Base-by-base conservation (phyloP, 345 rosid species). In the Diplotaxis tenuifolia region DNA sequence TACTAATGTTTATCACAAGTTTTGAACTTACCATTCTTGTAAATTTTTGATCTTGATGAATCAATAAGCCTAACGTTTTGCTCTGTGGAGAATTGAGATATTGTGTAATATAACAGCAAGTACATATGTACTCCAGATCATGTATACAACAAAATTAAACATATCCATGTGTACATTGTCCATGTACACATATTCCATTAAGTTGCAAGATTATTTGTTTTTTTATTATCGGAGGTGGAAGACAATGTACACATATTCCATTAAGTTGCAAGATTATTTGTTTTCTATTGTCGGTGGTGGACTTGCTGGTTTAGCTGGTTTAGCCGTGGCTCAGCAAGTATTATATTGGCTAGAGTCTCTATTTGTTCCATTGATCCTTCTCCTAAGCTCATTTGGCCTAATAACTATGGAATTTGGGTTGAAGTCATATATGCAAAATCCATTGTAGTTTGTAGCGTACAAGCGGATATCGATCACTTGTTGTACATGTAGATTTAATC, bases 341-440 rank as follows among this genome's bases (percentile, higher is more conserved):
- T 89, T 97, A 0, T 88, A 87, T n/a, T n/a, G 77, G 96, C 96
- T 0, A 97, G 99, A 28, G 96, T 92, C 59, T 87, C 92, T 0
- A 97, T 95, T 21, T 88, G 96, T 78, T 83, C 85, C 2, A 89
- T 94, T 16, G 97, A 94, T 55, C 99, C 99, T 0, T 91, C 82
- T 32, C 99, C 96, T 2, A 85, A 80, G 67, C 83, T 94, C 80
- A 89, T 94, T 16, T 94, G 97, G 97, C 99, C 99, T 42, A 94
- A 94, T 72, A 94, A 94, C 71, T 94, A 94, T 49, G 99, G 99
- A 12, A 97, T 91, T 68, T 95, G 99, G 97, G 97, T 95, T 71
- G 97, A 95, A n/a, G n/a, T n/a, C 70, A 88, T 91, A 11, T 12
- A 38, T 38, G 45, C 45, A 38, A 12, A 38, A 5, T 38, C 15